Conservation (phyloP, 768 basidiomycete species). For the Panaeolus papilionaceus region DNA sequence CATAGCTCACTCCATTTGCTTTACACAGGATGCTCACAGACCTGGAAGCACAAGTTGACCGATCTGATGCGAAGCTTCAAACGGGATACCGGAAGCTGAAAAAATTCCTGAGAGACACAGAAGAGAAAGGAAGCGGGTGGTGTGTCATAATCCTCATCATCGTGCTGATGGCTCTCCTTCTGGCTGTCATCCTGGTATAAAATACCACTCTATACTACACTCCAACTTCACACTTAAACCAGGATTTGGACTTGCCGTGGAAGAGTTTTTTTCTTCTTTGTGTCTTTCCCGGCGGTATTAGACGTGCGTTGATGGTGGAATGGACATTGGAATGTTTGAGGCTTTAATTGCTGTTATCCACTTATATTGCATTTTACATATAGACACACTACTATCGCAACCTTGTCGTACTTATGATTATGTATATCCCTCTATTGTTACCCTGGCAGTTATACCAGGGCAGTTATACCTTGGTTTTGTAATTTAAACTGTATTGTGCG, state of each 20-base stretch:
- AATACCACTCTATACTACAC: background rate
- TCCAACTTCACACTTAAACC: too few species aligned
- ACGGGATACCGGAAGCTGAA: constrained; percentile 73
- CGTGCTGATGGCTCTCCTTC: constrained; percentile 75
- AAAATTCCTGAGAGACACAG: constrained; percentile 85
- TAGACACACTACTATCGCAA: background rate
- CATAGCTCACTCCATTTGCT: constrained; percentile 12
- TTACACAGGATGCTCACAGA: constrained; percentile 78
- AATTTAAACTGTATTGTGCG: background rate
- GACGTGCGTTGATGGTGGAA: constrained; percentile 8
- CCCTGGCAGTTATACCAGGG: background rate
- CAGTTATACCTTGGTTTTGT: background rate
- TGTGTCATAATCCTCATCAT: constrained; percentile 87
- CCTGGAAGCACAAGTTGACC: constrained; percentile 75
- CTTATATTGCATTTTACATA: background rate
- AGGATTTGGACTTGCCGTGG: too few species aligned
- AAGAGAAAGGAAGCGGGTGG: constrained; percentile 92
- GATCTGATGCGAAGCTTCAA: constrained; percentile 67
- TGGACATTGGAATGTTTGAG: constrained; percentile 21
- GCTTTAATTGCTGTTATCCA: constrained; percentile 6
- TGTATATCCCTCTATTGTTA: constrained; percentile 1
- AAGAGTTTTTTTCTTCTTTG: background rate
- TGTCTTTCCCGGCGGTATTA: background rate
- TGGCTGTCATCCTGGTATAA: constrained; percentile 81
- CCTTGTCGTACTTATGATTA: constrained; percentile 5